A percentile compares a stretch with the other conserved stretches of the same genome.
phyloP scores from a whole-genome alignment of 2,329 filamentous ascomycete genomes.

The Zymoseptoria pseudotritici region DNA sequence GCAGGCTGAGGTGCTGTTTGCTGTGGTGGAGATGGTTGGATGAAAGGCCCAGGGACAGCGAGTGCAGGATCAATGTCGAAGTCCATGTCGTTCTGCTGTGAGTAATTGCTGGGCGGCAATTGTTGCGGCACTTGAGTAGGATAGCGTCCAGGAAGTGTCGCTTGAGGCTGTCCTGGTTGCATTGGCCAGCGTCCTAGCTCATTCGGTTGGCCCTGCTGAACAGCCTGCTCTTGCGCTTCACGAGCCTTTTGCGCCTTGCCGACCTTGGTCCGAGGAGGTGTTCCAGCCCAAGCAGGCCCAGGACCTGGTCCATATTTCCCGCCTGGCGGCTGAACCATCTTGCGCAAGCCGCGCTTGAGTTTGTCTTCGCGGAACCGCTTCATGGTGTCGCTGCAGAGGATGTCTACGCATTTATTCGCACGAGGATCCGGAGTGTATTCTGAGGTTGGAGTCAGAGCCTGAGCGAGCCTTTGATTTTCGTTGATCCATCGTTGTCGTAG shows the following conservation, averaged over 20 bases:
- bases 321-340: constrained; percentile 7
- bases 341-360: constrained; percentile 33
- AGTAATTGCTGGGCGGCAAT: neutral
- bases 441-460: constrained; percentile 8
- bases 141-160: neutral
- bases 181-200: constrained; percentile 10
- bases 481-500: constrained; percentile 61
- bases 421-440: constrained; percentile 22
- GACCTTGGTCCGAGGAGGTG: constrained; percentile 12
- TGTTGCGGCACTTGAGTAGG: neutral
- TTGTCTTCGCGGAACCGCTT: constrained; percentile 66
- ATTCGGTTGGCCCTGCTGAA: neutral
- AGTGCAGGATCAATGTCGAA: constrained; percentile 20
- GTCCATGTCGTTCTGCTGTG: constrained; percentile 5
- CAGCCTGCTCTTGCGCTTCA: neutral
- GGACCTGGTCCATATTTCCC: constrained; percentile 34
- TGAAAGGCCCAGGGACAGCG: constrained; percentile 3
- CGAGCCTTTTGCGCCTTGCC: constrained; percentile 3
- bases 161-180: constrained; percentile 1
- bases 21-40: constrained; percentile 26
- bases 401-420: constrained; percentile 60
- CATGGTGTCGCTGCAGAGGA: constrained; percentile 68
- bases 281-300: constrained; percentile 29
- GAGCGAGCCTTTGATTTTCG: constrained; percentile 13
- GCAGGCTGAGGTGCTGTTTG: neutral